Percentiles rank a stretch among this genome's conserved stretches.
phyloP scores from a whole-genome alignment of 2,329 filamentous ascomycete genomes.

The Zasmidium cellare region DNA sequence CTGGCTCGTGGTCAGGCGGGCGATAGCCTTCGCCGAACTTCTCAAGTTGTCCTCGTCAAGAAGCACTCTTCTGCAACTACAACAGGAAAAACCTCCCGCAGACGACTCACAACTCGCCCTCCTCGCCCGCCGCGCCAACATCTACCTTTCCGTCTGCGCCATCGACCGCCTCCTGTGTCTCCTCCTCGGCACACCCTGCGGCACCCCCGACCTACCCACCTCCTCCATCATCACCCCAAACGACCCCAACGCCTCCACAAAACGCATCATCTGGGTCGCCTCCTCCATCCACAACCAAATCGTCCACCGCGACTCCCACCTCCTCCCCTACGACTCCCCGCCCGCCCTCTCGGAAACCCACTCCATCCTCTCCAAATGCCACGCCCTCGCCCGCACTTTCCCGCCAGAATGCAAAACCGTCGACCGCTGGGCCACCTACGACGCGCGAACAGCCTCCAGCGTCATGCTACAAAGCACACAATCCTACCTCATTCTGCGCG shows the following conservation, averaged over 20 bases:
- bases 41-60: slow-evolving; percentile 1
- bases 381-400: neutral
- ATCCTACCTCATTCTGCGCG: slow-evolving; percentile 2
- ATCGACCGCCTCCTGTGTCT: slow-evolving; percentile 8
- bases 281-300: slow-evolving; percentile 3
- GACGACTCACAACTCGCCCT: neutral
- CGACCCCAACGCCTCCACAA: neutral
- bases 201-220: neutral
- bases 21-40: slow-evolving; percentile 9
- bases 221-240: slow-evolving; percentile 3
- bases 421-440: slow-evolving; percentile 3
- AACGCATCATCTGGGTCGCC: neutral
- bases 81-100: neutral
- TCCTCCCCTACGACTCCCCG: neutral
- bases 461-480: slow-evolving; percentile 8
- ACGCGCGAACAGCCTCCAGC: slow-evolving; percentile 4
- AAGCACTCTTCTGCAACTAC: neutral
- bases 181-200: slow-evolving; percentile 1
- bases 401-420: slow-evolving; percentile 1
- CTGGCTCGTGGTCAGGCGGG: slow-evolving; percentile 8
- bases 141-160: slow-evolving; percentile 15
- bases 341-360: neutral
- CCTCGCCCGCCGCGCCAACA: slow-evolving; percentile 14
- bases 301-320: neutral
- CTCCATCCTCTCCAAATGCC: neutral